These are phyloP conservation scores for Chloris gayana DNA, from an alignment of 176 grass and related monocot genomes.

Conservation along the genomic window DNA sequence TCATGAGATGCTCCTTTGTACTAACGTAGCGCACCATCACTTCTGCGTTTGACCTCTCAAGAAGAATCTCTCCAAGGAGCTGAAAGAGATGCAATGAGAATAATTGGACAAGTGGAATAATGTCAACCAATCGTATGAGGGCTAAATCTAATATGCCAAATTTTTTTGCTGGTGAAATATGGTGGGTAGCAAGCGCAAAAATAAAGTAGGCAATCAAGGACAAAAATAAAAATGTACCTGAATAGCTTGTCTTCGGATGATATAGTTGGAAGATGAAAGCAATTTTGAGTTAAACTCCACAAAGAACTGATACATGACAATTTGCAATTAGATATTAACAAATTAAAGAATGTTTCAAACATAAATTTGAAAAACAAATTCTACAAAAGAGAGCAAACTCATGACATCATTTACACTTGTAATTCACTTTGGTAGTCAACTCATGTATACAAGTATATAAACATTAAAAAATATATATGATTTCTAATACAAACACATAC, in stretches of 20 bases:
- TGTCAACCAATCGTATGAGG: neutral
- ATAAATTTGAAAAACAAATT: no score
- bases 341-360: neutral
- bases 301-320: conserved; percentile 56
- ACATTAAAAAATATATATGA: neutral
- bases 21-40: conserved; percentile 59
- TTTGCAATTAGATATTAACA: neutral
- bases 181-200: neutral
- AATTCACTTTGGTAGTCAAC: neutral
- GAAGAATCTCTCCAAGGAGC: conserved; percentile 68
- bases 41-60: conserved; percentile 55
- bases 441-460: neutral
- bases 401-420: no score
- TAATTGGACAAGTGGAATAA: neutral
- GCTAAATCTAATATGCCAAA: neutral
- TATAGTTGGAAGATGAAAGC: conserved; percentile 53
- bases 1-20: conserved; percentile 62
- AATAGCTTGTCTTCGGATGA: conserved; percentile 55
- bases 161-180: neutral
- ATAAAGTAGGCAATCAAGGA: neutral
- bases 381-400: neutral
- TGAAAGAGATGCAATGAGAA: conserved; percentile 29
- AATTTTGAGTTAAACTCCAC: conserved; percentile 58
- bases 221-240: conserved; percentile 11
- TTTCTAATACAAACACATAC: conserved; percentile 12